Evolutionary conservation across 768 basidiomycete genomes (phyloP), one percentile per base, ranked within the genome.

Genomic region (Mycena chlorophos): DNA sequence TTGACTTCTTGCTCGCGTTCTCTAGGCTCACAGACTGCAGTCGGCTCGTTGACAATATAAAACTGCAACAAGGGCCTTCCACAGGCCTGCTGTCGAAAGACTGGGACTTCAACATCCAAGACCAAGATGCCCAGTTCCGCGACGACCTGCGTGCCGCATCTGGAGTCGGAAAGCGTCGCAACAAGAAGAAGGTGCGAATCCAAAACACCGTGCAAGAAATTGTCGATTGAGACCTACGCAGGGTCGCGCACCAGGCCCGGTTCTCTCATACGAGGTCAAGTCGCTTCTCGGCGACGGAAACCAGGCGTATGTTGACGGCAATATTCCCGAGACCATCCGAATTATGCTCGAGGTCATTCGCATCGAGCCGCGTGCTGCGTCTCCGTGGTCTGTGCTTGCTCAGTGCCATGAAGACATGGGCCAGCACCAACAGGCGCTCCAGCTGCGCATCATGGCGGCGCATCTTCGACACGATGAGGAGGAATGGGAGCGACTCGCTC

Each of bases 291-390:
- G 93, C 22, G 86, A 89, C 54, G 95, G 91, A 34, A 95, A 94
- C 66, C 84, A 89, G 65, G 89, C 89, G 2, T 97, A 91, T 68
- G 83, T 95, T 49, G 84, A 88, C 62, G 82, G 75, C 55, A 72
- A 91, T 52, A 71, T 85, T 13, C 73, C 78, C 2, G 81, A 88
- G 63, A 86, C 93, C 2, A 85, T 94, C 38, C 82, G 84, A 25
- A 79, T 88, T 22, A 90, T 94, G 83, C 87, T 88, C 68, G 94
- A 98, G 67, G 91, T 97, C 61, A 93, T 99, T 52, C 84, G 92
- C 3, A 91, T 94, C 51, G 96, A 99, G 68, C 93, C 95, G 1
- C 83, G 89, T 12, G 89, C 93, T 1, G 77, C 80, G 0, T 75
- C 83, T 3, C 89, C 94, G 1, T 99, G 95, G 95, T 85, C 85